phyloP scores from a whole-genome alignment of 768 basidiomycete species.

The Leccinum pellstonianum region DNA sequence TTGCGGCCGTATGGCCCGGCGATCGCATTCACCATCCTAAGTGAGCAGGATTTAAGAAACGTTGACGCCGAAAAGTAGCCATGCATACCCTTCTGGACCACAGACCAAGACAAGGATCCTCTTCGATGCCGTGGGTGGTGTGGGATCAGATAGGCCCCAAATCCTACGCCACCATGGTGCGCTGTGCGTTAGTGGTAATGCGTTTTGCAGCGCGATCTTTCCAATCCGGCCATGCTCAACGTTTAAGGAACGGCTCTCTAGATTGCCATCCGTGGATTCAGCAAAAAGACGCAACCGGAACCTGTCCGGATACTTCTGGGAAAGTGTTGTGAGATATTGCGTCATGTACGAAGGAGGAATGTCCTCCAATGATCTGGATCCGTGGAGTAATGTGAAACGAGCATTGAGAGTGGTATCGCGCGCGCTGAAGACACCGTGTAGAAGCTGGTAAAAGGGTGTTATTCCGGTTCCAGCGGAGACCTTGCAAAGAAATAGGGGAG shows the following conservation, averaged over 20 bases:
- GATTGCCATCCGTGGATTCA: constrained; percentile 38
- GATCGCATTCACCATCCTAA: constrained; percentile 72
- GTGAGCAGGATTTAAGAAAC: constrained; percentile 1
- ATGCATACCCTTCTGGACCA: constrained; percentile 76
- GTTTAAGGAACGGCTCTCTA: constrained; percentile 17
- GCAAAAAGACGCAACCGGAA: constrained; percentile 64
- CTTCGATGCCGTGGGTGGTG: constrained; percentile 23
- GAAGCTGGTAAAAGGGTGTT: constrained; percentile 80
- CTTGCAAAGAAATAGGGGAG: constrained; percentile 38
- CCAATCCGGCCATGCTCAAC: constrained; percentile 55
- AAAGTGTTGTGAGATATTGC: constrained; percentile 47
- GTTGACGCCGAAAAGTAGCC: neutral
- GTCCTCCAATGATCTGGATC: constrained; percentile 57
- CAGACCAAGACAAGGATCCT: constrained; percentile 71
- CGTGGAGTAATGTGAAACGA: constrained; percentile 72
- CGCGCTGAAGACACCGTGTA: constrained; percentile 51
- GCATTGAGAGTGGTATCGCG: constrained; percentile 35
- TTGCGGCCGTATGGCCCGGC: constrained; percentile 77
- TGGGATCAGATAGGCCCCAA: constrained; percentile 14
- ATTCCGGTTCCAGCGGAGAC: constrained; percentile 88
- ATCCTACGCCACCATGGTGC: constrained; percentile 33
- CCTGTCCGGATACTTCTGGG: constrained; percentile 50
- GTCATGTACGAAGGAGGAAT: constrained; percentile 69
- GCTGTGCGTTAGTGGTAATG: constrained; percentile 33
- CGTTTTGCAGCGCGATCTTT: constrained; percentile 45